phyloP scores from a whole-genome alignment of 2,329 filamentous ascomycete species.

The Stagonosporopsis cucurbitacearum region DNA sequence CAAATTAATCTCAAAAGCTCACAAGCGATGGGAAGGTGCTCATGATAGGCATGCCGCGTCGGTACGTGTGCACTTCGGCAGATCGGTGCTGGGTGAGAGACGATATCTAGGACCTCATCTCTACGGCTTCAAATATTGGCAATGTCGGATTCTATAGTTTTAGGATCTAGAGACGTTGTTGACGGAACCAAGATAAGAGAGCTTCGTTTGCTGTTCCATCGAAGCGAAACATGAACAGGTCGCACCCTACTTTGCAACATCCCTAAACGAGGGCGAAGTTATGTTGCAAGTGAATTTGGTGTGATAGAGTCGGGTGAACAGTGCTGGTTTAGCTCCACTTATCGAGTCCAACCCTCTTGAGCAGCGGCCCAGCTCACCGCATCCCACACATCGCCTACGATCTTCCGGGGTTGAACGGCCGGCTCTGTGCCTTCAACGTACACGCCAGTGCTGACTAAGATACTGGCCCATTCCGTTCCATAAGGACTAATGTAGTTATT shows the following conservation, averaged over 20 bases:
- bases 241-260: background rate
- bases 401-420: constrained; percentile 65
- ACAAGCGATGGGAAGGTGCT: background rate
- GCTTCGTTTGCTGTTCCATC: background rate
- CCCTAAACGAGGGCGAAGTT: background rate
- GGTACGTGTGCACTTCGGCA: background rate
- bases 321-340: background rate
- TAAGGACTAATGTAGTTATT: constrained; percentile 73
- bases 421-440: constrained; percentile 65
- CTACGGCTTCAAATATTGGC: background rate
- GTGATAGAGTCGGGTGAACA: background rate
- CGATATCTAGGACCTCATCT: background rate
- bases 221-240: background rate
- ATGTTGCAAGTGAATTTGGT: too few species aligned
- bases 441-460: constrained; percentile 82
- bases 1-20: background rate
- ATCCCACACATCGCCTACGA: constrained; percentile 76
- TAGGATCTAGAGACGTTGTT: background rate
- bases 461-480: constrained; percentile 76
- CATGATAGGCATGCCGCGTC: background rate
- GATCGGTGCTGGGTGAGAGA: background rate
- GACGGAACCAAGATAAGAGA: background rate
- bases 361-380: constrained; percentile 79
- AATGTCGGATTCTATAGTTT: background rate
- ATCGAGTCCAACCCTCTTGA: constrained; percentile 50